Percentiles rank a stretch among this genome's conserved stretches.
phyloP scores from a whole-genome alignment of 306 rosid species.

The Quercus robur region DNA sequence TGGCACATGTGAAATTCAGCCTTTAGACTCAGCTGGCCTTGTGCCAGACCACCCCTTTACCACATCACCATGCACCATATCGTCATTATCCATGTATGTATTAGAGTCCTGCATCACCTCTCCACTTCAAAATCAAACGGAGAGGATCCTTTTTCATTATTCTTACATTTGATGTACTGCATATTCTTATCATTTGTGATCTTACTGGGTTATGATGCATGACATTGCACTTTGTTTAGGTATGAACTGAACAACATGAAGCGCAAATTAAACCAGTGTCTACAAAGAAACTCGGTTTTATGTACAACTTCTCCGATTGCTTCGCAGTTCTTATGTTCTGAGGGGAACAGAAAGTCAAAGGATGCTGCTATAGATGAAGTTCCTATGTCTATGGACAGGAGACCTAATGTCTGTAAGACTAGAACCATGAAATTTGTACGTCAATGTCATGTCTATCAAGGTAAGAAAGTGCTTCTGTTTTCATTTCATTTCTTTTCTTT shows the following conservation, averaged over 20 bases:
- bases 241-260: conserved; percentile 20
- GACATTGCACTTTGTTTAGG: conserved; percentile 14
- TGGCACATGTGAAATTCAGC: no score
- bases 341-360: conserved; percentile 7
- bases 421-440: conserved; percentile 25
- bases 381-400: conserved; percentile 6
- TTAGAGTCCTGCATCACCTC: no score
- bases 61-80: no score
- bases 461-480: conserved; percentile 7
- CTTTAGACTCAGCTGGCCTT: no score
- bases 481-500: background rate
- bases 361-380: conserved; percentile 1
- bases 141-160: background rate
- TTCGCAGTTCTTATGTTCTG: conserved; percentile 17
- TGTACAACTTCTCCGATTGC: conserved; percentile 9
- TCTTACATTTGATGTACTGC: background rate
- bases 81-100: no score
- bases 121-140: no score
- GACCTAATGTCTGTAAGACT: background rate
- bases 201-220: conserved; percentile 1
- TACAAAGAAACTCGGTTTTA: conserved; percentile 5
- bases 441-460: conserved; percentile 9
- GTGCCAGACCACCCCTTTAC: no score
- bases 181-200: background rate
- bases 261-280: conserved; percentile 15